Evolutionary conservation across 2,329 filamentous ascomycete species (phyloP), one percentile per base, ranked within the genome.

Genomic region (Harringtonia lauricola): DNA sequence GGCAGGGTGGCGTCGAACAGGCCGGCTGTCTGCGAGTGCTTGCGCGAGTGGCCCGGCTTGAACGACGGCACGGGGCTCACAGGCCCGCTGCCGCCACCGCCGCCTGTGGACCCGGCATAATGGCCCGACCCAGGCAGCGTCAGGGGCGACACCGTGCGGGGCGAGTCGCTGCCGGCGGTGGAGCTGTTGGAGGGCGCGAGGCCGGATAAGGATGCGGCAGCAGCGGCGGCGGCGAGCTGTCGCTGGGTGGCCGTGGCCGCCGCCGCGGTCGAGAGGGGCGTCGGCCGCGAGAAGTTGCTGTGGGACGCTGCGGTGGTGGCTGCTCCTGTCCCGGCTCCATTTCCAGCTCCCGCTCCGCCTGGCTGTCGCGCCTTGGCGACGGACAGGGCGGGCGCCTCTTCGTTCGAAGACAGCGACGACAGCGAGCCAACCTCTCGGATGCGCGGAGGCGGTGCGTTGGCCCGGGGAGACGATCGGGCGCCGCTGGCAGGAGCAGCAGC

Each of bases 1-100:
- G 83, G 81, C 39, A 89, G 66, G 19, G 74, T 79, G 35, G 83
- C 77, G 57, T 89, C 84, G 56, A 89, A 89, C 55, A 81, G 76
- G 54, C 85, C 85, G 58, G 85, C 83, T 9, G 76, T 83, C 52
- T 82, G 76, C 48, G 85, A 85, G 54, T 84, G 74, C 51, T 79
- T 81, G 62, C 81, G 62, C 58, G 74, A 62, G 69, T 83, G 65
- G 15, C 41, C 41, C 8, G 49, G 30, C 39, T 51, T 51, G 37
- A 47, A 47, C 3, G 45, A 28, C 8, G 55, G 55, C 15, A 43
- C 52, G 46, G 62, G 56, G 51, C 56, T 53, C 44, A 49, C 44
- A 13, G 54, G 55, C 42, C 57, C 55, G 13, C 28, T 30, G 35
- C 19, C 30, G 45, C 22, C 33, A 15, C 49, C 45, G 24, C 52